Evolutionary conservation across 176 grass and related monocot genomes (phyloP), one percentile per base, ranked within the genome.

Genomic region (Paspalum notatum): DNA sequence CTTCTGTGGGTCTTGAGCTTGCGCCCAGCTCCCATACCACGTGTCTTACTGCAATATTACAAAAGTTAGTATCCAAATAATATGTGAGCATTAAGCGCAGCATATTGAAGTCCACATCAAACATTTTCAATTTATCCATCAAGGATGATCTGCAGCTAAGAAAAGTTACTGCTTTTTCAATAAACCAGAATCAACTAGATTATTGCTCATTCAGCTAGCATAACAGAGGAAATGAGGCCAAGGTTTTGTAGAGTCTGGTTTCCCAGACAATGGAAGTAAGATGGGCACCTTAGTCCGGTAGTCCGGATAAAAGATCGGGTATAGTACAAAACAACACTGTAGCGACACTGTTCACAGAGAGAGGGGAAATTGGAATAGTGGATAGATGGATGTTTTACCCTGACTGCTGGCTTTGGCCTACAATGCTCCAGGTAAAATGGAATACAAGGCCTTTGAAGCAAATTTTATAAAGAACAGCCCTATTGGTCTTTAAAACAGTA

Each of bases 1-100:
- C 89, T 94, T 17, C 86, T 83, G 77, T 92, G 90, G 67, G 77
- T 92, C 81, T 95, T 95, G 41, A 92, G 87, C 82, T 92, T 95
- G 40, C 93, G 90, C 32, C 81, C 87, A 74, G 90, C 90, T 95
- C 90, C 87, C 90, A 88, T 92, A 83, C 90, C 90, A 88, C 87
- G 79, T 78, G 90, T 95, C 67, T 95, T 92, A 63, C 90, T 92
- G 75, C 63, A 62, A 51, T 39, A 73, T 74, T 46, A 22, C 5
- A 65, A 76, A 37, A 3, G 70, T 48, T 49, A 76, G 50, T 25
- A 40, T 56, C 26, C 26, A 77, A 24, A 40, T 62, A 45, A 15
- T 11, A 44, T 21, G 46, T 20, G 40, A 62, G 11, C 47, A 67
- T 16, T 65, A 80, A 9, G 12, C 67, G 9, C 16, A 53, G 1